Evolutionary conservation across 768 basidiomycete species (phyloP).

Genomic region (Suillus subaureus): DNA sequence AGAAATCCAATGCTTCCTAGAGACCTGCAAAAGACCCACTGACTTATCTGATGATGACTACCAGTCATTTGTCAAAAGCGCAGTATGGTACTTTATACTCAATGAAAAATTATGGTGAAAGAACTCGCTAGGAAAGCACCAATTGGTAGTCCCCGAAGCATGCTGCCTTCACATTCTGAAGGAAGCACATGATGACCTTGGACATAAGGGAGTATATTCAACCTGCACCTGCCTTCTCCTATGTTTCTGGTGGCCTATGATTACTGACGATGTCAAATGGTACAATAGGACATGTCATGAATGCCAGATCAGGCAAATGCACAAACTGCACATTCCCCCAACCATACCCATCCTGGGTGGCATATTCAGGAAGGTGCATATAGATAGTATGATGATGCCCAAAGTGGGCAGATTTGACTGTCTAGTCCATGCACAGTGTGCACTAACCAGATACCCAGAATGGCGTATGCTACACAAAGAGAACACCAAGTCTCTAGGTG

Average conservation of each 20-base stretch:
- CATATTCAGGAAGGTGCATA: background rate
- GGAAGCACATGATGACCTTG: background rate
- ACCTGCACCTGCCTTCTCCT: background rate
- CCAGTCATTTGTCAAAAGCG: fast-evolving
- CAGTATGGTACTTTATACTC: fast-evolving
- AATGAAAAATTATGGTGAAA: fast-evolving
- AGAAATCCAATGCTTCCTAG: fast-evolving
- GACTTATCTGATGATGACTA: too few relatives aligned
- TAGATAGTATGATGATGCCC: slow-evolving; percentile 8
- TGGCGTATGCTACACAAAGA: too few relatives aligned
- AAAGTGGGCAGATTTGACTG: slow-evolving; percentile 8
- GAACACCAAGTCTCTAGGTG: too few relatives aligned
- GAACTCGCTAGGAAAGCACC: background rate
- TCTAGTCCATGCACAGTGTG: slow-evolving; percentile 18
- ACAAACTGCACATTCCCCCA: background rate
- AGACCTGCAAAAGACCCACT: fast-evolving
- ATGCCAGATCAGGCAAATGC: background rate
- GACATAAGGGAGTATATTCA: slow-evolving; percentile 9
- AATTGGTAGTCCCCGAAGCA: fast-evolving
- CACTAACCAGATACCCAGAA: background rate
- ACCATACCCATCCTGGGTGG: background rate
- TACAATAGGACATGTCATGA: background rate
- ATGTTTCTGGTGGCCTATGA: slow-evolving; percentile 1
- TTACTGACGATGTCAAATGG: slow-evolving; percentile 1
- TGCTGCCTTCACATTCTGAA: background rate